phyloP scores from a whole-genome alignment of 768 basidiomycete species.

The Pulveroboletus sp. region DNA sequence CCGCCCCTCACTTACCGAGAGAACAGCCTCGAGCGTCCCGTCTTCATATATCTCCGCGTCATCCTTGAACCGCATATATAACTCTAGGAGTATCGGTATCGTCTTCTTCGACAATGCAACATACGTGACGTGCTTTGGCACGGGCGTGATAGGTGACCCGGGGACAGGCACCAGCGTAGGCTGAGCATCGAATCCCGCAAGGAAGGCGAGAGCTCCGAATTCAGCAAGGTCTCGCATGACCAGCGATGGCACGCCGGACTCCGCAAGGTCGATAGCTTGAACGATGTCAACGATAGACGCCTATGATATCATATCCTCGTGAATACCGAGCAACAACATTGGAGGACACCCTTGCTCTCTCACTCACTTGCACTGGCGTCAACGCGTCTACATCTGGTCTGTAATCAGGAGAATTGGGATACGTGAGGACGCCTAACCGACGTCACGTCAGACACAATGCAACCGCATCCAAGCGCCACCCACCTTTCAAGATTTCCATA shows the following conservation, averaged over 20 bases:
- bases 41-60: constrained; percentile 63
- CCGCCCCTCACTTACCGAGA: constrained; percentile 52
- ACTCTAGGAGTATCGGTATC: constrained; percentile 80
- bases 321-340: not conserved
- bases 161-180: constrained; percentile 1
- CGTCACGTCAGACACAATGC: not conserved
- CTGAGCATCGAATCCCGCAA: constrained; percentile 66
- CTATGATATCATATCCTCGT: constrained; percentile 34
- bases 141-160: constrained; percentile 9
- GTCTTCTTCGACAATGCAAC: constrained; percentile 84
- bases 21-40: constrained; percentile 78
- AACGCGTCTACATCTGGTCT: constrained; percentile 82
- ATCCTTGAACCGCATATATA: constrained; percentile 66
- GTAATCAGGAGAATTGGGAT: constrained; percentile 79
- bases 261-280: constrained; percentile 58
- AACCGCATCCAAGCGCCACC: constrained; percentile 1
- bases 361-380: constrained; percentile 69
- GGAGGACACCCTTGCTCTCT: not conserved
- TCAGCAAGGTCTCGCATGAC: constrained; percentile 82
- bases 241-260: constrained; percentile 60
- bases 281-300: constrained; percentile 69
- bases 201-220: constrained; percentile 82
- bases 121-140: constrained; percentile 65
- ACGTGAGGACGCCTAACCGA: constrained; percentile 64
- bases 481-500: constrained; percentile 76